Evolutionary conservation across 2,329 filamentous ascomycete species (phyloP).

Genomic region (Metarhizium guizhouense): DNA sequence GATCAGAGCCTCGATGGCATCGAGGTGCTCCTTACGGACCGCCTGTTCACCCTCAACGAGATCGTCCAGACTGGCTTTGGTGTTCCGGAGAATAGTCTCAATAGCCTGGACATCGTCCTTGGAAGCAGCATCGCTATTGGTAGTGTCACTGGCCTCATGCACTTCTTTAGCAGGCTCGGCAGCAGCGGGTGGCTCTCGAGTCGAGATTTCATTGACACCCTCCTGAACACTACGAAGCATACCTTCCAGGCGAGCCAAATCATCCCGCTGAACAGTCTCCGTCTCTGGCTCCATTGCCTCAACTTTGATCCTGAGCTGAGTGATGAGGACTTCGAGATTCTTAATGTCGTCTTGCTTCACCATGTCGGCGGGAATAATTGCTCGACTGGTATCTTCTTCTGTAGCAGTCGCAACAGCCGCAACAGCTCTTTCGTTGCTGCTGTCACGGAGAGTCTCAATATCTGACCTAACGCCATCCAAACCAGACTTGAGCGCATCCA

Average conservation of each 20-base stretch:
- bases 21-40: conserved; percentile 57
- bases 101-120: conserved; percentile 84
- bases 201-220: conserved; percentile 35
- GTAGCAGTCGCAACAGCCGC: conserved; percentile 38
- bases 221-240: conserved; percentile 39
- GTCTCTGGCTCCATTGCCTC: conserved; percentile 40
- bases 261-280: conserved; percentile 36
- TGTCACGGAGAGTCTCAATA: conserved; percentile 66
- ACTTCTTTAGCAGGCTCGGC: conserved; percentile 9
- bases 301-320: conserved; percentile 74
- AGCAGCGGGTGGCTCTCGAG: conserved; percentile 16
- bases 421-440: conserved; percentile 40
- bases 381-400: conserved; percentile 15
- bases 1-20: conserved; percentile 56
- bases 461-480: conserved; percentile 68
- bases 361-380: conserved; percentile 34
- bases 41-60: conserved; percentile 62
- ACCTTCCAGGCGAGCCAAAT: conserved; percentile 46
- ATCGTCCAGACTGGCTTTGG: conserved; percentile 81
- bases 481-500: conserved; percentile 79
- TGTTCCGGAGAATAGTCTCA: conserved; percentile 81
- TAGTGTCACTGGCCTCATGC: conserved; percentile 10
- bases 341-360: conserved; percentile 68
- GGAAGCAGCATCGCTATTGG: conserved; percentile 29
- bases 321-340: conserved; percentile 74